Conservation (phyloP, 2,329 filamentous ascomycete species). For the Ophiosphaerella korrae region DNA sequence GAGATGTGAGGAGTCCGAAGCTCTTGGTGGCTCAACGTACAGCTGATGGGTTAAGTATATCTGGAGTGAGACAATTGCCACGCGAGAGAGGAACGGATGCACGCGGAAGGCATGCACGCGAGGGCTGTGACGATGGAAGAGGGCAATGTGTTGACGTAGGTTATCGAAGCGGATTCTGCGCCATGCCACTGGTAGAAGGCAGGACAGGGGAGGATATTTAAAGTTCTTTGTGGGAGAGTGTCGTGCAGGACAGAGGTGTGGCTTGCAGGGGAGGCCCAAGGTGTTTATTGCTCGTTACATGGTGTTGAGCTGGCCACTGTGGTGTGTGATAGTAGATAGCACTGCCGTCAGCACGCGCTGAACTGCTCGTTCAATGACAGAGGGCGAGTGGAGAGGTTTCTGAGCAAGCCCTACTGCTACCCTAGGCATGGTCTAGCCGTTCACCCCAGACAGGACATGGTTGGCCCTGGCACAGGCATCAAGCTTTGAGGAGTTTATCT, state of each 20-base stretch:
- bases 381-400: constrained; percentile 17
- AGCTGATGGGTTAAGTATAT: no score
- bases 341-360: constrained; percentile 3
- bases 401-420: constrained; percentile 10
- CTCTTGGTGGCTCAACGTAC: no score
- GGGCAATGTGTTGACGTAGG: not conserved
- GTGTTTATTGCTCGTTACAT: constrained; percentile 16
- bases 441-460: constrained; percentile 24
- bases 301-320: not conserved
- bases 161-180: not conserved
- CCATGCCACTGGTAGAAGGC: constrained; percentile 23
- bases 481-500: constrained; percentile 39
- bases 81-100: not conserved
- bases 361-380: not conserved
- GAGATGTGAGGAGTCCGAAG: no score
- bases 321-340: no score
- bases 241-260: constrained; percentile 26
- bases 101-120: not conserved
- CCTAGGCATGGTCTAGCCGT: constrained; percentile 5
- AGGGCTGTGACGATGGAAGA: constrained; percentile 18
- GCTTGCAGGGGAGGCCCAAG: constrained; percentile 25
- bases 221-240: constrained; percentile 18
- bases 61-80: no score
- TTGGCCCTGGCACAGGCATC: constrained; percentile 8
- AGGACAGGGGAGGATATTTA: constrained; percentile 29